These are phyloP conservation scores for Umbilicus rupestris DNA, from an alignment of 164 flowering plant genomes.

Conservation along the genomic window DNA sequence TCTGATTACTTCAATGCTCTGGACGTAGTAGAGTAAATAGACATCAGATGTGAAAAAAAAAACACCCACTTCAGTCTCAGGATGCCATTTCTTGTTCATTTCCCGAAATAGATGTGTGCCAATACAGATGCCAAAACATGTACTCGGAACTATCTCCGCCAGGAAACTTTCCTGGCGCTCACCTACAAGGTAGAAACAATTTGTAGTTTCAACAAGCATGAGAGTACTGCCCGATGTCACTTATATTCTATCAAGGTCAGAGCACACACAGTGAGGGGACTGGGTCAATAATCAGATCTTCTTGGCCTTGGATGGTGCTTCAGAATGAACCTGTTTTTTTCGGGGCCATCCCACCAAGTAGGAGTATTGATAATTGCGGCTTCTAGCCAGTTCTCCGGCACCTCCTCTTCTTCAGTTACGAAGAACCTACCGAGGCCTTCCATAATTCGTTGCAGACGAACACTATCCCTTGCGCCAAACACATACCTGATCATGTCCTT, in stretches of 20 bases:
- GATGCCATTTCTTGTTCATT: conserved; percentile 18
- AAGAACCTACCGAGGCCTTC: not conserved
- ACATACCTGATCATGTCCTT: conserved; percentile 2
- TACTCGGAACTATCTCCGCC: no score
- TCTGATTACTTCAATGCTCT: no score
- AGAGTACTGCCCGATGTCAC: not conserved
- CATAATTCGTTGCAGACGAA: not conserved
- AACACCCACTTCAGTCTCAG: no score
- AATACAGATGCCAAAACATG: conserved; percentile 30
- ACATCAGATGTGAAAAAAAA: no score
- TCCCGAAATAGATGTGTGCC: conserved; percentile 20
- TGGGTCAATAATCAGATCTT: not conserved
- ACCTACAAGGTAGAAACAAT: no score
- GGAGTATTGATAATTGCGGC: conserved; percentile 8
- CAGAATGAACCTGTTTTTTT: conserved; percentile 6
- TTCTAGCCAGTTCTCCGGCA: conserved; percentile 7
- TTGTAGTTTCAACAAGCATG: not conserved
- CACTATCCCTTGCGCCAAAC: not conserved
- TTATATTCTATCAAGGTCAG: no score
- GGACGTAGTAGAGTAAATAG: no score
- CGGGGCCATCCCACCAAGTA: conserved; percentile 11
- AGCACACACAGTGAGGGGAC: no score
- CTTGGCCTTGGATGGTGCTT: conserved; percentile 1
- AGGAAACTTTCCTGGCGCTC: no score
- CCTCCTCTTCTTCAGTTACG: not conserved